A percentile compares a stretch with the other conserved stretches of the same genome.
phyloP scores from a whole-genome alignment of 768 basidiomycete genomes.

The Lyophyllum atratum region DNA sequence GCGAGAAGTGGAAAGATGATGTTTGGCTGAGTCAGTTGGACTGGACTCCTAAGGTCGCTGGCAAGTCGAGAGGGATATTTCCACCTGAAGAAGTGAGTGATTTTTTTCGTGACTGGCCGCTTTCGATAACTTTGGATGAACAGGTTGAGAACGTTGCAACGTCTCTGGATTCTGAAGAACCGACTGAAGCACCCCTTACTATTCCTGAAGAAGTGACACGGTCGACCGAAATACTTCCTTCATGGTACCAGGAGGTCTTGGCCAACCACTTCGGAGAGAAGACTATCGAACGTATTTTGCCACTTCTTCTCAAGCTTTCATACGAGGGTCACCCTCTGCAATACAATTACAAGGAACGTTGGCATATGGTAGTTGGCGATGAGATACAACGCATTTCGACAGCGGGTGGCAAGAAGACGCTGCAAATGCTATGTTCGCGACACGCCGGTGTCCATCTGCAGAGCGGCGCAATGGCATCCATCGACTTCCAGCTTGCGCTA shows the following conservation, averaged over 20 bases:
- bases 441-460: constrained; percentile 50
- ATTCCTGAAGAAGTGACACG: not conserved
- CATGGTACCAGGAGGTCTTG: constrained; percentile 59
- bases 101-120: not conserved
- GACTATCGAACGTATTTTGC: constrained; percentile 57
- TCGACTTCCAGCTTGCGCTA: constrained; percentile 44
- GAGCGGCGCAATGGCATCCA: constrained; percentile 40
- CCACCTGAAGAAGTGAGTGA: constrained; percentile 25
- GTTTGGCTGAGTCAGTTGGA: constrained; percentile 91
- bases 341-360: constrained; percentile 57
- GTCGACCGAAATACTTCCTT: constrained; percentile 34
- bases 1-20: constrained; percentile 62
- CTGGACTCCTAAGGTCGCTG: constrained; percentile 87
- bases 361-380: constrained; percentile 56
- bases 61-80: constrained; percentile 64
- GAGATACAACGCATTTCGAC: constrained; percentile 43
- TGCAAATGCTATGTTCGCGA: constrained; percentile 42
- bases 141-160: constrained; percentile 6
- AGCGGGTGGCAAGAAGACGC: constrained; percentile 43
- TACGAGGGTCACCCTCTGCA: constrained; percentile 64
- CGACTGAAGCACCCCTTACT: not conserved
- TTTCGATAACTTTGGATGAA: not conserved
- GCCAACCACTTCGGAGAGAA: constrained; percentile 41
- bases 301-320: constrained; percentile 63
- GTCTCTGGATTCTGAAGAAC: not conserved